phyloP scores from a whole-genome alignment of 2,329 filamentous ascomycete genomes.

The Colletotrichum salicis region DNA sequence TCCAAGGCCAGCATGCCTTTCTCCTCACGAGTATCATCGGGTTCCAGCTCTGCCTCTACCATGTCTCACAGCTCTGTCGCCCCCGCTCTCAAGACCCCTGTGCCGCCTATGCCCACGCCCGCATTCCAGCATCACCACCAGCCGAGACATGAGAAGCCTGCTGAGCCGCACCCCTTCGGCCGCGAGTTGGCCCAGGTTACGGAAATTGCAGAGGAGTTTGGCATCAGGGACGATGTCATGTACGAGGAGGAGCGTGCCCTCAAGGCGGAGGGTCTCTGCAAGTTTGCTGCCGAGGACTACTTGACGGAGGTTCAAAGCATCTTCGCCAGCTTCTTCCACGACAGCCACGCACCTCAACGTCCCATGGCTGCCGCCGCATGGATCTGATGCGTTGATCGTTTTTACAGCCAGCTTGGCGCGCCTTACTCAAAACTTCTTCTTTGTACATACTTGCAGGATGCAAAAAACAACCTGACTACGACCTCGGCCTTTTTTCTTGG shows the following conservation, averaged over 20 bases:
- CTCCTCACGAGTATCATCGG: slow-evolving; percentile 65
- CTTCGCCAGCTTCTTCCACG: slow-evolving; percentile 68
- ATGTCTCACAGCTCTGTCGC: slow-evolving; percentile 51
- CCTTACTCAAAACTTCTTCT: slow-evolving; percentile 14
- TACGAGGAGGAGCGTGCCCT: slow-evolving; percentile 82
- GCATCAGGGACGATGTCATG: slow-evolving; percentile 67
- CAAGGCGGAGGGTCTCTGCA: slow-evolving; percentile 73
- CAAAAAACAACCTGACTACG: slow-evolving; percentile 12
- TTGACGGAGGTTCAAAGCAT: slow-evolving; percentile 80
- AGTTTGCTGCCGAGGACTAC: slow-evolving; percentile 85
- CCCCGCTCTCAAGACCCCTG: slow-evolving; percentile 41
- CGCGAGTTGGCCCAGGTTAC: slow-evolving; percentile 91
- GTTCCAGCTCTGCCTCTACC: slow-evolving; percentile 62
- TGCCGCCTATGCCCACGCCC: slow-evolving; percentile 46
- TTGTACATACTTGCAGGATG: slow-evolving; percentile 35
- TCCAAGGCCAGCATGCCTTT: slow-evolving; percentile 67
- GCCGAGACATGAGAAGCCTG: slow-evolving; percentile 46
- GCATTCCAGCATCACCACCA: slow-evolving; percentile 47
- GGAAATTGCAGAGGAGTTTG: slow-evolving; percentile 91
- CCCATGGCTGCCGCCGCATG: slow-evolving; percentile 55
- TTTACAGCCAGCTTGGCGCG: not conserved
- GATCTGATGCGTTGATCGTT: slow-evolving; percentile 52
- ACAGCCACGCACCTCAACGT: slow-evolving; percentile 37
- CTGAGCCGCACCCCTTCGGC: slow-evolving; percentile 78
- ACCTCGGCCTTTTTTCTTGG: not conserved